Evolutionary conservation across 1,139 yeast species (phyloP).

Genomic region (Taphrina populina): DNA sequence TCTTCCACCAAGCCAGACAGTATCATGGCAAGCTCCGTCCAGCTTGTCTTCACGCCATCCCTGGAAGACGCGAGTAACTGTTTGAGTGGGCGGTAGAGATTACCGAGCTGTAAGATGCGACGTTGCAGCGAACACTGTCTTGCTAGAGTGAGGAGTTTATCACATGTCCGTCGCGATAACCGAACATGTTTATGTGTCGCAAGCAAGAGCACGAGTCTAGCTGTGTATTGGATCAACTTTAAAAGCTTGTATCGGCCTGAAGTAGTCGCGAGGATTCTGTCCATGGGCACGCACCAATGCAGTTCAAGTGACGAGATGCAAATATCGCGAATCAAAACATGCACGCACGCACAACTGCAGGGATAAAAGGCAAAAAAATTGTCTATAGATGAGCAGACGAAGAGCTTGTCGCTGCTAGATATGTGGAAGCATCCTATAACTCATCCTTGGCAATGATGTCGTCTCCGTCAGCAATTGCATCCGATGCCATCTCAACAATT

Average conservation of each 20-base stretch:
- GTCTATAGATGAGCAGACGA: no score
- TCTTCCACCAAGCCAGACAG: slow-evolving; percentile 21
- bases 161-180: neutral
- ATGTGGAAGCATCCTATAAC: neutral
- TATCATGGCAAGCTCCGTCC: neutral
- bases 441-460: slow-evolving; percentile 11
- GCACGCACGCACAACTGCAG: no score
- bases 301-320: no score
- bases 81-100: slow-evolving; percentile 20
- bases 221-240: slow-evolving; percentile 23
- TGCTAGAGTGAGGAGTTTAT: neutral
- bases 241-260: slow-evolving; percentile 26
- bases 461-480: slow-evolving; percentile 23
- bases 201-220: slow-evolving; percentile 4
- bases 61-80: slow-evolving; percentile 1
- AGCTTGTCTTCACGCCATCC: neutral
- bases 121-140: slow-evolving; percentile 28
- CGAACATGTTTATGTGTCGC: slow-evolving; percentile 4
- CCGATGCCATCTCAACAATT: slow-evolving; percentile 42
- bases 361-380: no score
- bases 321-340: no score
- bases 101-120: slow-evolving; percentile 28
- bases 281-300: no score
- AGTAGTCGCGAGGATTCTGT: slow-evolving; percentile 15
- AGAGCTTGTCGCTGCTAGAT: no score